phyloP scores from a whole-genome alignment of 2,329 filamentous ascomycete genomes.

The Botrytis tulipae region DNA sequence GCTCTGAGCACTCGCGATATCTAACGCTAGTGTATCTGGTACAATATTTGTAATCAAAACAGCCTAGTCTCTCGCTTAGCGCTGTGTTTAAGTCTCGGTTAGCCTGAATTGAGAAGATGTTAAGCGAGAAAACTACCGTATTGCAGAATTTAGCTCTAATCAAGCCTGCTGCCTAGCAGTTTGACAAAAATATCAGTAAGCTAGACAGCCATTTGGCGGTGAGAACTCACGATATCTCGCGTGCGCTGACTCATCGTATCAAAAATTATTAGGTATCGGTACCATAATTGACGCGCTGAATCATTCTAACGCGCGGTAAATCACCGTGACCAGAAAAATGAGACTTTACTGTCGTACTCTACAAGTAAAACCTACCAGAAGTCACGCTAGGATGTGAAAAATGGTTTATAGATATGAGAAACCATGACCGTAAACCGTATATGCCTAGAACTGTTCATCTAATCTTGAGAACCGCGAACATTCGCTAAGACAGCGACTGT shows the following conservation, averaged over 20 bases:
- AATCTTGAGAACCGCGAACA: not conserved
- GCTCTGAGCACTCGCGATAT: not conserved
- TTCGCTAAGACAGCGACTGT: not conserved
- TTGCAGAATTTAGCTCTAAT: not conserved
- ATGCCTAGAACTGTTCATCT: not conserved
- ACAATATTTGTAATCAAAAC: not conserved
- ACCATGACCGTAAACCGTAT: not conserved
- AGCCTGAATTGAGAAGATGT: not conserved
- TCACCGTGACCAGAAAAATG: not conserved
- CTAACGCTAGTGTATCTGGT: not conserved
- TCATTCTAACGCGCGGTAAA: not conserved
- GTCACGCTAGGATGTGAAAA: not conserved
- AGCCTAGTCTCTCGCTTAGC: not conserved
- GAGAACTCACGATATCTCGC: not conserved
- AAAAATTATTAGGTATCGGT: not conserved
- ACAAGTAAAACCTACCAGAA: not conserved
- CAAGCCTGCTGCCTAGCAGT: not conserved
- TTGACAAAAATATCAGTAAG: not conserved
- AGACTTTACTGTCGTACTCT: not conserved
- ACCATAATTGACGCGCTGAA: not conserved
- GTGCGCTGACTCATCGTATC: not conserved
- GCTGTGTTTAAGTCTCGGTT: not conserved
- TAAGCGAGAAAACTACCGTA: not conserved
- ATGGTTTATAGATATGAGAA: not conserved
- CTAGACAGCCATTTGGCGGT: not conserved